Evolutionary conservation across 208 protist genomes (phyloP), one percentile per base, ranked within the genome.

Genomic region (Novymonas esmeraldas): DNA sequence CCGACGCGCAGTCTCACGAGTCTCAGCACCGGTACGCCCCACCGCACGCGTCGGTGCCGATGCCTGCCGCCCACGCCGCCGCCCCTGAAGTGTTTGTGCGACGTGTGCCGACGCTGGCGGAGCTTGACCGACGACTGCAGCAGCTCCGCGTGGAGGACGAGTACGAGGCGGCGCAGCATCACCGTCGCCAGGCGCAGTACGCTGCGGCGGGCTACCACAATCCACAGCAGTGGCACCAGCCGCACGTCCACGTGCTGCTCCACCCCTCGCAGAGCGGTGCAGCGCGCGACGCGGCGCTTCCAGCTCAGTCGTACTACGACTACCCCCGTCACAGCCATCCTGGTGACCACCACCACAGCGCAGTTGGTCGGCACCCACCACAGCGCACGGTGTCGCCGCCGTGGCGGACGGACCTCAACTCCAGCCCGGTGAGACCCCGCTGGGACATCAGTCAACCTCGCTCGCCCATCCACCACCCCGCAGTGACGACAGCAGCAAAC

Each of bases 401-500:
- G 29, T 91, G 87, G 84, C 63, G 87, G 22, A 93, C 87, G n/a
- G 87, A 93, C 31, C 59, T 76, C 4, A 93, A 93, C 51, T 75
- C 77, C 16, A 63, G 52, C 11, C 76, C 82, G 13, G 28, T 85
- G n/a, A 73, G 75, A 6, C 87, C 76, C 0, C 76, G 73, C 48
- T 93, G 87, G 84, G 89, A 79, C 57, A 58, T 81, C 45, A 70
- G 70, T 16, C 81, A 83, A 49, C 81, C 87, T 10, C 83, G 64
- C 57, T 78, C 70, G 5, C 75, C 78, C 14, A 26, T 80, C 18
- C 59, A 64, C 24, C 59, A 64, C 49, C 45, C 72, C 26, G 33
- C 56, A 20, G 31, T 31, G 24, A 39, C 51, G 10, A 14, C 69
- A 5, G n/a, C 60, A 20, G 46, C 60, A 28, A 45, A 14, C n/a